phyloP scores from a whole-genome alignment of 345 rosid species.

The Linum usitatissimum region DNA sequence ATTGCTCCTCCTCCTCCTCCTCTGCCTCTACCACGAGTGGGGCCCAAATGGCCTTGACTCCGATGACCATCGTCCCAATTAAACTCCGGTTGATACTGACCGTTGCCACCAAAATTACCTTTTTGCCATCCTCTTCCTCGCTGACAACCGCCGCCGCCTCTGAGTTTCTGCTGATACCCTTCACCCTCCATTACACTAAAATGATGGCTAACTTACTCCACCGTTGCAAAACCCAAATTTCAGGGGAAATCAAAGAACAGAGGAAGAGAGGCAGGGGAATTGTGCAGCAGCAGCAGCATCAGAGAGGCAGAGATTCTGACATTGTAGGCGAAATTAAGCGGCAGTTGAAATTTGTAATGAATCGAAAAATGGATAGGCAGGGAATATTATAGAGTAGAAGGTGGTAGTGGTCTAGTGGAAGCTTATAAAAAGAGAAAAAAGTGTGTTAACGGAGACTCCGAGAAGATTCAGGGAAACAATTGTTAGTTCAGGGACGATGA shows the following conservation, averaged over 20 bases:
- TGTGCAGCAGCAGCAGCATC: neutral
- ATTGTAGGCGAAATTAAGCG: too few relatives aligned
- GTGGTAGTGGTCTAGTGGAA: too few relatives aligned
- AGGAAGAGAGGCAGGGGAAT: neutral
- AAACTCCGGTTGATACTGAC: neutral
- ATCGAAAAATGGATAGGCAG: too few relatives aligned
- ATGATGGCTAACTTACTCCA: neutral
- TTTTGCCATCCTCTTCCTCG: neutral
- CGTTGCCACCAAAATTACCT: neutral
- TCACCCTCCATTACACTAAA: neutral
- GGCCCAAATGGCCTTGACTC: neutral
- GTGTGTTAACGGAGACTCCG: neutral
- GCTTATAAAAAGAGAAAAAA: too few relatives aligned
- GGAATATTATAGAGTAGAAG: too few relatives aligned
- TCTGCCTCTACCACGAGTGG: neutral
- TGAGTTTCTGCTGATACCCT: neutral
- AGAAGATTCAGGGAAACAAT: neutral
- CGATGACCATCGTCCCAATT: neutral
- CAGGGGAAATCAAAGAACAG: neutral
- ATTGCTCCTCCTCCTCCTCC: neutral
- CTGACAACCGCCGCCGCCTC: neutral
- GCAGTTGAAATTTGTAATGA: too few relatives aligned
- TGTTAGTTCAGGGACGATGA: neutral
- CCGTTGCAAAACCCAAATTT: neutral
- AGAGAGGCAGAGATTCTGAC: too few relatives aligned